phyloP scores from a whole-genome alignment of 192 early-diverging fungal species.

The Entomortierella chlamydospora region DNA sequence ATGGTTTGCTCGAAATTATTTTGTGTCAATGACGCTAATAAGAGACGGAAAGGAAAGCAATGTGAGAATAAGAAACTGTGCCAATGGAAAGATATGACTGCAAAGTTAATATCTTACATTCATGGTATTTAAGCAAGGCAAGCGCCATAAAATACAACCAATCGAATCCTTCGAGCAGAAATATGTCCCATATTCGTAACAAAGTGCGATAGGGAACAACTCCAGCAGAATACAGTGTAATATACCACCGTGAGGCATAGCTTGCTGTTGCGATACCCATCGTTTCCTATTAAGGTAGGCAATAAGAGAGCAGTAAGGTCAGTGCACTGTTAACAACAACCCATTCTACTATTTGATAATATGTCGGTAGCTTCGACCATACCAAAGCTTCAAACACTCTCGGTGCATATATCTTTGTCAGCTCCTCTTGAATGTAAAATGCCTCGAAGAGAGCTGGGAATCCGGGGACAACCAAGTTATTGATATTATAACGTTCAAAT shows the following conservation, averaged over 20 bases:
- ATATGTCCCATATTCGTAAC: conserved; percentile 67
- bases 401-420: conserved; percentile 58
- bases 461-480: conserved; percentile 64
- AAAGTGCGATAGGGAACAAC: conserved; percentile 64
- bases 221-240: conserved; percentile 66
- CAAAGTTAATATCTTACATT: conserved; percentile 48
- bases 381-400: conserved; percentile 62
- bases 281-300: conserved; percentile 32
- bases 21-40: conserved; percentile 49
- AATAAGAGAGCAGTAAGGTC: background rate
- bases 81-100: background rate
- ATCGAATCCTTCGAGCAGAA: conserved; percentile 65
- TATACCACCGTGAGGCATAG: conserved; percentile 71
- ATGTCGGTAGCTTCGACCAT: too few relatives aligned
- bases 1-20: conserved; percentile 62
- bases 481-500: conserved; percentile 60
- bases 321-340: background rate
- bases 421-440: conserved; percentile 66
- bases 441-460: conserved; percentile 67
- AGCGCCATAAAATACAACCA: conserved; percentile 64
- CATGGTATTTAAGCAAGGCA: conserved; percentile 56
- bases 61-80: background rate
- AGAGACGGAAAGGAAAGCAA: background rate
- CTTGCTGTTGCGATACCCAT: conserved; percentile 60
- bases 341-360: background rate